Conservation (phyloP, 306 rosid genomes). For the Cicer chorassanicum region DNA sequence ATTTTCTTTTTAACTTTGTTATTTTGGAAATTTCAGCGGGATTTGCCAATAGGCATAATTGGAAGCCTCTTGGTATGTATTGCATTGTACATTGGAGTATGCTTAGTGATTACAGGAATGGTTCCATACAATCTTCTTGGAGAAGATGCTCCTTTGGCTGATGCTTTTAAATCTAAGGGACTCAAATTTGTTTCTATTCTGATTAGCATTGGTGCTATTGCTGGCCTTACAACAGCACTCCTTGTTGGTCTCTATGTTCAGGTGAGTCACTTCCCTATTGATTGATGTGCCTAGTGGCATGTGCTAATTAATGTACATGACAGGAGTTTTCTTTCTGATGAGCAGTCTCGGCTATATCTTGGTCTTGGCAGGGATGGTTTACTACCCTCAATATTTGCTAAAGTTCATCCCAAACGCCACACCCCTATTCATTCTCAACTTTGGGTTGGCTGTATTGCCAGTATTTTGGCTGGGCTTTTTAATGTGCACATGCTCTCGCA, state of each 20-base stretch:
- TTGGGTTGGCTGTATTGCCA: constrained; percentile 92
- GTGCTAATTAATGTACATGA: constrained; percentile 43
- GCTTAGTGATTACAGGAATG: constrained; percentile 97
- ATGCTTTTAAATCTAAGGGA: constrained; percentile 92
- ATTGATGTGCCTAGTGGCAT: constrained; percentile 47
- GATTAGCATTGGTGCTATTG: constrained; percentile 93
- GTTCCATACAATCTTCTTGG: constrained; percentile 82
- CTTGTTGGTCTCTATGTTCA: constrained; percentile 97
- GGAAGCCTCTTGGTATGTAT: constrained; percentile 88
- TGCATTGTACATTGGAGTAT: constrained; percentile 83
- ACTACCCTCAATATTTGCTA: constrained; percentile 81
- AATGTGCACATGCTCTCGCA: constrained; percentile 82
- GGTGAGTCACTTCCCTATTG: constrained; percentile 59
- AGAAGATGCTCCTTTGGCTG: constrained; percentile 96
- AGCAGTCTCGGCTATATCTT: constrained; percentile 94
- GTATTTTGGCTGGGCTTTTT: constrained; percentile 78
- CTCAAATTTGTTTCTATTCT: constrained; percentile 75
- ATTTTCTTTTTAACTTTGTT: constrained; percentile 32
- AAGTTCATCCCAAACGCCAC: constrained; percentile 68
- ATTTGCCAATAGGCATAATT: constrained; percentile 95
- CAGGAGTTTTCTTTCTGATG: constrained; percentile 53
- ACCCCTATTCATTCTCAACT: constrained; percentile 92
- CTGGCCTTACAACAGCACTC: constrained; percentile 97
- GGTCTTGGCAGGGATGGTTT: constrained; percentile 98
- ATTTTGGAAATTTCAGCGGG: constrained; percentile 65